Evolutionary conservation across 306 rosid species (phyloP).

Genomic region (Luffa acutangula): DNA sequence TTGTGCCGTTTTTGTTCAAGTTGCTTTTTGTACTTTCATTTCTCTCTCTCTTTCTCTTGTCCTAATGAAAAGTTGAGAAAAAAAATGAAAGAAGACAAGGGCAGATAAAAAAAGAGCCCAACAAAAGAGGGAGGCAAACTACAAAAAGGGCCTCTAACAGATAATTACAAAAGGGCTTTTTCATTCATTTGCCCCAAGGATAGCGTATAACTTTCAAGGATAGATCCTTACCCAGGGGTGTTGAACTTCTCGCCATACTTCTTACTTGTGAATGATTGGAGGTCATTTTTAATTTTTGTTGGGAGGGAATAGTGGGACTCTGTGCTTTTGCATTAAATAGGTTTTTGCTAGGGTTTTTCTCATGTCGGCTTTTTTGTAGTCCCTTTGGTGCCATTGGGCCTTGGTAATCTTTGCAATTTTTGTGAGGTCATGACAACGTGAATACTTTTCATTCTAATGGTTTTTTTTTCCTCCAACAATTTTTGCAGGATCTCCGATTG

Average conservation of each 20-base stretch:
- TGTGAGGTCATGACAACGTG: background rate
- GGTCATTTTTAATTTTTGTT: background rate
- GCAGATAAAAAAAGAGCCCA: too few species aligned
- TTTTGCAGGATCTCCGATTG: constrained; percentile 89
- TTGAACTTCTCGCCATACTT: background rate
- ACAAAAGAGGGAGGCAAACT: too few species aligned
- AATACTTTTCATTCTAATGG: background rate
- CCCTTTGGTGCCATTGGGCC: background rate
- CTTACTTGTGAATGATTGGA: background rate
- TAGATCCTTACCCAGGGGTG: too few species aligned
- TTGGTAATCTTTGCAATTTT: background rate
- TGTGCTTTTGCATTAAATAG: background rate
- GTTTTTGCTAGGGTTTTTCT: background rate
- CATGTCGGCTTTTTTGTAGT: background rate
- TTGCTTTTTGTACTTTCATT: background rate
- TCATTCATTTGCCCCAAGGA: too few species aligned
- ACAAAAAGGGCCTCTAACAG: too few species aligned
- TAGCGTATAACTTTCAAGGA: too few species aligned
- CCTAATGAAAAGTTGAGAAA: too few species aligned
- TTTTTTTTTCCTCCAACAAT: background rate
- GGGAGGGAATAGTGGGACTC: background rate
- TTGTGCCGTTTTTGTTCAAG: background rate
- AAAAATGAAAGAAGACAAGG: too few species aligned
- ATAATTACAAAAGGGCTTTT: too few species aligned
- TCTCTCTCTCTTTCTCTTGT: too few species aligned